These are phyloP conservation scores for Scenedesmus sp. DNA, from an alignment of 163 green algal species.

Conservation along the genomic window DNA sequence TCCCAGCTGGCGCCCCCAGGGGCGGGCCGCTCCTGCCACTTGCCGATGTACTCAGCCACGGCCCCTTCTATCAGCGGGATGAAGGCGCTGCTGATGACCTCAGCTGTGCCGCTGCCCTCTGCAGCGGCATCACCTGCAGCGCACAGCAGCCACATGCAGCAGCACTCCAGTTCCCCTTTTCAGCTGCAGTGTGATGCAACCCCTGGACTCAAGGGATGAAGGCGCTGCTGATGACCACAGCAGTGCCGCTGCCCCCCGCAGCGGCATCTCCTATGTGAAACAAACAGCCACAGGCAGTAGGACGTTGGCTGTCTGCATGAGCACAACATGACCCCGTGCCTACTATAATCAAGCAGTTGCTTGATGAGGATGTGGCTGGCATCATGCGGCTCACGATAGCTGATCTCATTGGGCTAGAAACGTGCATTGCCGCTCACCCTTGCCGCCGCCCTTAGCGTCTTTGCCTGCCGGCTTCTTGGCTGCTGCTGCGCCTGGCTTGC, in stretches of 20 bases:
- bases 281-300: background rate
- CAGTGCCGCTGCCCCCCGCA: background rate
- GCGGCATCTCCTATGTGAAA: background rate
- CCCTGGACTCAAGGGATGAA: conserved; percentile 81
- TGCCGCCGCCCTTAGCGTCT: conserved; percentile 54
- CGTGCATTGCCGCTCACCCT: background rate
- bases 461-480: conserved; percentile 46
- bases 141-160: background rate
- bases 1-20: conserved; percentile 68
- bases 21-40: conserved; percentile 78
- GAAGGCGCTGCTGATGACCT: conserved; percentile 68
- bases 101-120: background rate
- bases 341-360: background rate
- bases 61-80: conserved; percentile 75
- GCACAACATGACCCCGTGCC: too few species aligned
- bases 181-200: background rate
- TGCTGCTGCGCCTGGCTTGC: background rate
- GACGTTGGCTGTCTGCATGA: too few species aligned
- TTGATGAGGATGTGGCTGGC: background rate
- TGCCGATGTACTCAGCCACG: conserved; percentile 82
- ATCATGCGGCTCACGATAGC: too few species aligned
- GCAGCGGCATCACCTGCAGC: background rate
- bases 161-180: background rate
- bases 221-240: conserved; percentile 66
- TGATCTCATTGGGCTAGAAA: too few species aligned